These are phyloP conservation scores for Ricinus communis DNA, from an alignment of 345 rosid species.

Conservation along the genomic window DNA sequence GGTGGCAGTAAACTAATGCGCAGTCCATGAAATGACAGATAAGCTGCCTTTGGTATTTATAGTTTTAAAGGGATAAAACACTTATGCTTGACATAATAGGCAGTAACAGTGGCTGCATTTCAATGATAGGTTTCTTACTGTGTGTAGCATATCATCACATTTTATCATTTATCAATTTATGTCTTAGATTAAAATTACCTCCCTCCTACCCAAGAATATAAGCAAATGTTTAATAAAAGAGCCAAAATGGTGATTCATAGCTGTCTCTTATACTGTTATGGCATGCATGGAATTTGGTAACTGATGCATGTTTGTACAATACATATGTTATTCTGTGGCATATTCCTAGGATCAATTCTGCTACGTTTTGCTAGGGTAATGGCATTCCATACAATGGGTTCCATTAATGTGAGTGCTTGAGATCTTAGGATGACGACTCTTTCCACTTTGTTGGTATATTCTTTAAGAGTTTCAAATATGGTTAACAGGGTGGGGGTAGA, in stretches of 20 bases:
- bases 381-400: background rate
- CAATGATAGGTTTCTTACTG: background rate
- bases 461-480: slow-evolving; percentile 25
- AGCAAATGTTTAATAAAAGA: background rate
- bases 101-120: background rate
- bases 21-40: background rate
- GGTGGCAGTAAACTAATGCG: background rate
- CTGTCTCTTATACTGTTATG: background rate
- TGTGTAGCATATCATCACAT: background rate
- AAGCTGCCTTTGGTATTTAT: background rate
- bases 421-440: background rate
- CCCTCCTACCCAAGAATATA: background rate
- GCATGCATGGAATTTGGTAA: background rate
- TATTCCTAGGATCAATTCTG: background rate
- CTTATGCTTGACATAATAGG: background rate
- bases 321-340: background rate
- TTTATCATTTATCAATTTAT: background rate
- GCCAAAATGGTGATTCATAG: background rate
- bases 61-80: slow-evolving; percentile 1
- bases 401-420: background rate
- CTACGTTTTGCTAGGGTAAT: background rate
- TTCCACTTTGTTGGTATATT: slow-evolving; percentile 14
- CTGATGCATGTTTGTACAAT: background rate
- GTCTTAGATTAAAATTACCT: background rate
- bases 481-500: slow-evolving; percentile 58